Base-by-base conservation (phyloP, 2,329 filamentous ascomycete genomes). In the Geosmithia flava region DNA sequence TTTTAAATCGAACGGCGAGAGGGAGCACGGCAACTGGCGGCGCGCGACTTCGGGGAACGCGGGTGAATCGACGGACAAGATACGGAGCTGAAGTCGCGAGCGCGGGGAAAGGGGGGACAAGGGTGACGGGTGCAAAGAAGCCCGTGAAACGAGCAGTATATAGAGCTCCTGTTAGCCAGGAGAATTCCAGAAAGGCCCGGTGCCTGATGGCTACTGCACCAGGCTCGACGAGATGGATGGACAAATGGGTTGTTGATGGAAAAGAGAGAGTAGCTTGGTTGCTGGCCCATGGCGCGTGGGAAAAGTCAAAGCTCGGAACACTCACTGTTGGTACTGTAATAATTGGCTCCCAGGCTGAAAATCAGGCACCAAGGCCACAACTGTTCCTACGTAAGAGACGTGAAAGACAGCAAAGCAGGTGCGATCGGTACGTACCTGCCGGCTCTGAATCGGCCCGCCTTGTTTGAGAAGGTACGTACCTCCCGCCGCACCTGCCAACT, bases 391-490 rank as follows among this genome's bases (percentile, higher is more conserved):
- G 23, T 27, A 27, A 27, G 23, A 8, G 23, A 27, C 23, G n/a
- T 27, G 23, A 27, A 8, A n/a, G n/a, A n/a, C n/a, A n/a, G n/a
- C n/a, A 30, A 30, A 13, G 33, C 33, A 37, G 33, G 33, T 37
- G 6, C 11, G 33, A 37, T 16, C 6, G 33, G 33, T 37, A 37
- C 15, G 33, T 13, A 37, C 33, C n/a, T 42, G 17, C 41, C 44
- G 44, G 44, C 30, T 33, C 30, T 33, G n/a, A 45, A 27, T 45
- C 44, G 44, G 44, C 44, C 44, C 44, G 44, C 16, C 44, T n/a
- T 44, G 19, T 5, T 16, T 37, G 33, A 13, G 33, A 37, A 37
- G 33, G 33, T 37, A 37, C 33, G 33, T 37, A 37, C 33, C 33
- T 5, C 33, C 33, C 33, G 33, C 33, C 33, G 33, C 11, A 13